Percentiles rank a stretch among this genome's conserved stretches.
These are phyloP conservation scores for Prunus mongolica DNA, from an alignment of 306 rosid species.

Conservation along the genomic window DNA sequence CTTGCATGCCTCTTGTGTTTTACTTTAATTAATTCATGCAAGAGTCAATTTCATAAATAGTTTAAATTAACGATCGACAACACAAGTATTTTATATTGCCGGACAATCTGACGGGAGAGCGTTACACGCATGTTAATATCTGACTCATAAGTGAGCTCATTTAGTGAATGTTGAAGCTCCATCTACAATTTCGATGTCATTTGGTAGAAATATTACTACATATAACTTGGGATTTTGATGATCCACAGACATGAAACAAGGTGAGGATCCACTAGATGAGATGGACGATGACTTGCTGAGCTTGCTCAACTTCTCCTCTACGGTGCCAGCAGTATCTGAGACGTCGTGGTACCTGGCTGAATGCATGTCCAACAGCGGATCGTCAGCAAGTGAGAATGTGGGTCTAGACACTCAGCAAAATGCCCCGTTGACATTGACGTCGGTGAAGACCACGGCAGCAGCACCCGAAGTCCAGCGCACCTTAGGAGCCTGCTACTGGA, in stretches of 20 bases:
- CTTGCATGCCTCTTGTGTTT: not conserved
- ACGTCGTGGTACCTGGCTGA: slow-evolving; percentile 39
- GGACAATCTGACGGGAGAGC: not conserved
- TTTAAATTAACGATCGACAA: not conserved
- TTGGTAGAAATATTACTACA: not conserved
- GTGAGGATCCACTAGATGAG: slow-evolving; percentile 35
- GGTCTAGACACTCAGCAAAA: slow-evolving; percentile 20
- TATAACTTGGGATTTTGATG: not conserved
- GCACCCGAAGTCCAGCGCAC: slow-evolving; percentile 2
- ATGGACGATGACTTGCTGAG: slow-evolving; percentile 71
- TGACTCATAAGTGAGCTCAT: not conserved
- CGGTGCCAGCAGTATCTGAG: slow-evolving; percentile 39
- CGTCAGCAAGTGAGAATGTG: not conserved
- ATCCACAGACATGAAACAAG: slow-evolving; percentile 35
- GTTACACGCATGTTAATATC: too few relatives aligned
- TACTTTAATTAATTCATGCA: not conserved
- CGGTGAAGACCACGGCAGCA: not conserved
- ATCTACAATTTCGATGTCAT: not conserved
- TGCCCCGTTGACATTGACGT: not conserved
- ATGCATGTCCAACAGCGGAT: slow-evolving; percentile 1
- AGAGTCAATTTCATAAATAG: too few relatives aligned
- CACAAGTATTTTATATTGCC: not conserved
- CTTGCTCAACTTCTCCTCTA: slow-evolving; percentile 50
- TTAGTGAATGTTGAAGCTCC: not conserved
- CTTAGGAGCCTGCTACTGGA: slow-evolving; percentile 37